Conservation (phyloP, 257 asterid species). For the Ajuga chamaepitys region DNA sequence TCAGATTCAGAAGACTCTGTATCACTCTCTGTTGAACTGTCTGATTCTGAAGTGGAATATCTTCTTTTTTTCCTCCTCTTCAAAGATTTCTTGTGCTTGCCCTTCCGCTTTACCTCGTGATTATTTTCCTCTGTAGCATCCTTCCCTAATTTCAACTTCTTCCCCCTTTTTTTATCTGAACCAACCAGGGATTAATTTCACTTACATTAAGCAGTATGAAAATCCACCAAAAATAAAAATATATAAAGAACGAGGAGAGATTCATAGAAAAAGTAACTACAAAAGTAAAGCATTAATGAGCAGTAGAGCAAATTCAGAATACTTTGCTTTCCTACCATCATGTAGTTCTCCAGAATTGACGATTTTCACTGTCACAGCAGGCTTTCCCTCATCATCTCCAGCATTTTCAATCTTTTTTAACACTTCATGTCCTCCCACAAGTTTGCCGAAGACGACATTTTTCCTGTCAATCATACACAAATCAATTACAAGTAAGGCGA, state of each 20-base stretch:
- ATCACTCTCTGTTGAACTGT: slow-evolving; percentile 66
- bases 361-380: slow-evolving; percentile 87
- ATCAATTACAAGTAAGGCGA: slow-evolving; percentile 3
- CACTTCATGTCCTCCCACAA: slow-evolving; percentile 73
- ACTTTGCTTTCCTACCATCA: slow-evolving; percentile 48
- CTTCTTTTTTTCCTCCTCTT: slow-evolving; percentile 72
- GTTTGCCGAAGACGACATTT: slow-evolving; percentile 81
- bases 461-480: slow-evolving; percentile 51
- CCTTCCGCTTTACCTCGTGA: slow-evolving; percentile 44
- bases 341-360: slow-evolving; percentile 78
- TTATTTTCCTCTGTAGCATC: slow-evolving; percentile 34
- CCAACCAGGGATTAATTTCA: slow-evolving; percentile 7
- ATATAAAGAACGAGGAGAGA: background rate
- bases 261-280: background rate
- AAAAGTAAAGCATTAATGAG: background rate
- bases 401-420: slow-evolving; percentile 83
- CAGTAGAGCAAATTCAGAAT: background rate
- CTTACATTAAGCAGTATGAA: background rate
- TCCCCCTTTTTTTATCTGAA: slow-evolving; percentile 44
- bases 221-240: background rate
- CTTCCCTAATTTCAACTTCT: slow-evolving; percentile 30
- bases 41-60: slow-evolving; percentile 81
- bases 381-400: slow-evolving; percentile 82
- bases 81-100: slow-evolving; percentile 74
- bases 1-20: slow-evolving; percentile 81